Base-by-base conservation (phyloP, 163 green algal genomes). In the Smithsoniella earleae region DNA sequence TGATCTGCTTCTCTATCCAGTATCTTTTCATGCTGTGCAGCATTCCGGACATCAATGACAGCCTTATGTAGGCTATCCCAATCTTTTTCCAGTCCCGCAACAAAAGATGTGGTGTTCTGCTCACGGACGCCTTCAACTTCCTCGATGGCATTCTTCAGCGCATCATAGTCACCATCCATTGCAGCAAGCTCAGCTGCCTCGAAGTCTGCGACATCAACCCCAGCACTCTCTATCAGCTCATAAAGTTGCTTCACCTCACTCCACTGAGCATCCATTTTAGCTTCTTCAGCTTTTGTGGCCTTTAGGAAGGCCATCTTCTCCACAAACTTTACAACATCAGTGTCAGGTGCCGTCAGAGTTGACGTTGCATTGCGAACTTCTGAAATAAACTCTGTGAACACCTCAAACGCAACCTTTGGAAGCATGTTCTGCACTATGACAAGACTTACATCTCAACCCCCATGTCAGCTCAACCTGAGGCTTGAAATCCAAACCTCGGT, bases 11-110 rank as follows among this genome's bases (percentile, higher is more conserved):
- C 74, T 46, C 83, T 80, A 43, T 77, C 76, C 36, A 95, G 81
- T 22, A 95, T 81, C 78, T 89, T 87, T 78, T 93, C 87, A 27
- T 87, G 73, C 77, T 88, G 80, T n/a, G 83, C 85, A 38, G 76
- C 75, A 16, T 77, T 79, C 33, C 83, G 77, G 49, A 90, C 76
- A 46, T 82, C 75, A 27, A 69, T 76, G 20, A 85, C 73, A 62
- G 82, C 75, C 62, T 81, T 81, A 64, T 78, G 69, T 25, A 89
- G 74, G 5, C 37, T 30, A 58, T 88, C 82, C 20, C 85, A 80
- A 84, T 83, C 84, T 66, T 74, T n/a, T 43, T 90, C 85, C 31
- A 95, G 82, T 46, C 86, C 82, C 5, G 46, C 64, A 46, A 66
- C 82, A 81, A 90, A 95, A 66, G 82, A 82, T 31, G 74, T 54